Percentiles rank a stretch among this genome's conserved stretches.
These are phyloP conservation scores for Globisporangium recalcitrans DNA, from an alignment of 352 stramenopile species.

Conservation along the genomic window DNA sequence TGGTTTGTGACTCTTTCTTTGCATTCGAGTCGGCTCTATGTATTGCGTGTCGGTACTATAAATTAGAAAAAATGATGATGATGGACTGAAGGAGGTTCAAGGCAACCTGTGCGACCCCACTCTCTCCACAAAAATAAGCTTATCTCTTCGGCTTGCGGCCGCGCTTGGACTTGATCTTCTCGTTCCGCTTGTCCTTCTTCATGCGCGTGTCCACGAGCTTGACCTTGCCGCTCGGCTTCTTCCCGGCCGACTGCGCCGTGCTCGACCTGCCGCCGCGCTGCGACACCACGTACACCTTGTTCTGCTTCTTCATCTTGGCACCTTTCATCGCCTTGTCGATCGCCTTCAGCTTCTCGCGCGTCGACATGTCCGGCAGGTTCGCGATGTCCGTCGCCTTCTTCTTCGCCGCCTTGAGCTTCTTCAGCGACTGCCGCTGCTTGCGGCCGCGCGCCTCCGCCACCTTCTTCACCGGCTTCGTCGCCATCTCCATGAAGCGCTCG, in stretches of 20 bases:
- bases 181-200: slow-evolving; percentile 95
- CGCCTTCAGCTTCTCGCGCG: slow-evolving; percentile 97
- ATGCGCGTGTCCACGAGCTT: slow-evolving; percentile 98
- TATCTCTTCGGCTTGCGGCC: slow-evolving; percentile 87
- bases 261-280: slow-evolving; percentile 49
- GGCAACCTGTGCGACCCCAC: no score
- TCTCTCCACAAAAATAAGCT: slow-evolving; percentile 5
- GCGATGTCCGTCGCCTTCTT: slow-evolving; percentile 96
- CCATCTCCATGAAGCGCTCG: slow-evolving; percentile 93
- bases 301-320: slow-evolving; percentile 84
- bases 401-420: slow-evolving; percentile 95
- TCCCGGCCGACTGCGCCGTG: slow-evolving; percentile 52
- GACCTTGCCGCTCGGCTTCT: slow-evolving; percentile 86
- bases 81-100: neutral
- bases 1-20: no score
- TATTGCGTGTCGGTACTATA: slow-evolving; percentile 6
- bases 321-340: slow-evolving; percentile 97
- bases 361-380: slow-evolving; percentile 95
- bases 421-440: slow-evolving; percentile 92
- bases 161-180: slow-evolving; percentile 74
- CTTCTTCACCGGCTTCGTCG: slow-evolving; percentile 98
- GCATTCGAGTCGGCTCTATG: slow-evolving; percentile 12
- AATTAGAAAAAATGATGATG: slow-evolving; percentile 19
- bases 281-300: slow-evolving; percentile 97
- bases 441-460: slow-evolving; percentile 96